phyloP scores from a whole-genome alignment of 805 yeast genomes.

The Kuraishia borneana region DNA sequence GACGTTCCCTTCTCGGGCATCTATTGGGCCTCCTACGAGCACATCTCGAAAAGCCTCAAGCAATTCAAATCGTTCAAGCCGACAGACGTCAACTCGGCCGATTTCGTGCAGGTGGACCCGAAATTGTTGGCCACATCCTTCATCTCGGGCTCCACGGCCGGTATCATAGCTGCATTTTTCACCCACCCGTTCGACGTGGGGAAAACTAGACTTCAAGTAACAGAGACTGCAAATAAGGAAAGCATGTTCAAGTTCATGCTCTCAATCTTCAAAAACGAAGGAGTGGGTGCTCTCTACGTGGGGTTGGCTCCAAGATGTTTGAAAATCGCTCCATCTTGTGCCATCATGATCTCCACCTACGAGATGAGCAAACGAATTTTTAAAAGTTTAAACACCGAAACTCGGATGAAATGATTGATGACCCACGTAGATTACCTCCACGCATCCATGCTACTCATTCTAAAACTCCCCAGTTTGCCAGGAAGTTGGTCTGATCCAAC shows the following conservation, averaged over 20 bases:
- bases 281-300: conserved; percentile 71
- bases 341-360: conserved; percentile 94
- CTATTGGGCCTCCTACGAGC: conserved; percentile 86
- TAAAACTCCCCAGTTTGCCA: no score
- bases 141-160: conserved; percentile 74
- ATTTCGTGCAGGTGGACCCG: conserved; percentile 16
- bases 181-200: conserved; percentile 98
- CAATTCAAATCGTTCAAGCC: conserved; percentile 9
- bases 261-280: conserved; percentile 61
- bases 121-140: conserved; percentile 52
- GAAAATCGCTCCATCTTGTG: conserved; percentile 95
- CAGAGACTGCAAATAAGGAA: conserved; percentile 17
- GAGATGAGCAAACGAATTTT: conserved; percentile 72
- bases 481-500: no score
- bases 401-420: not conserved
- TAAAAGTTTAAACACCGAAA: conserved; percentile 1
- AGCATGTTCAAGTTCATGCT: conserved; percentile 57
- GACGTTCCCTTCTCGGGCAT: conserved; percentile 96
- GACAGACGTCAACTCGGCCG: conserved; percentile 5
- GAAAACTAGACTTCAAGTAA: conserved; percentile 79
- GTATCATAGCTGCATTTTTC: conserved; percentile 70
- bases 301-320: conserved; percentile 80
- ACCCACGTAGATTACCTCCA: no score
- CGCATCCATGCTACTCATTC: no score
- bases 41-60: conserved; percentile 17